Percentiles rank a stretch among this genome's conserved stretches.
Evolutionary conservation across 257 asterid genomes (phyloP).

Genomic region (Nicotiana otophora): DNA sequence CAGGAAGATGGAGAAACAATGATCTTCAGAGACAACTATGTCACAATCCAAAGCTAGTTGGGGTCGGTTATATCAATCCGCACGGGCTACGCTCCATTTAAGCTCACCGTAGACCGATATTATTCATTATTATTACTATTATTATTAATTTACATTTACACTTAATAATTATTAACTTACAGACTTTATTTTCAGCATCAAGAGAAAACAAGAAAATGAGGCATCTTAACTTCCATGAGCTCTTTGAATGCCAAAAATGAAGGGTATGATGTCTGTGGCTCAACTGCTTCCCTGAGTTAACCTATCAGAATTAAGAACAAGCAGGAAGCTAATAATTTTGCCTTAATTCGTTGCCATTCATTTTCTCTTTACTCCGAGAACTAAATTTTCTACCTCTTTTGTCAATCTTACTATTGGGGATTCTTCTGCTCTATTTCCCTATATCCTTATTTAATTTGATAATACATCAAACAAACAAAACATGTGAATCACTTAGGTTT

Average conservation of each 20-base stretch:
- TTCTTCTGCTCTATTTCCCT: neutral
- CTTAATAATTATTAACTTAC: too few relatives aligned
- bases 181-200: neutral
- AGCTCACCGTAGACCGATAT: too few relatives aligned
- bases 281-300: neutral
- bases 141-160: too few relatives aligned
- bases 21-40: neutral
- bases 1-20: neutral
- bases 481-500: neutral
- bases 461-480: neutral
- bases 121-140: too few relatives aligned
- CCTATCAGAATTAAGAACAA: neutral
- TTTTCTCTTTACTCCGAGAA: neutral
- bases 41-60: too few relatives aligned
- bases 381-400: neutral
- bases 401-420: neutral
- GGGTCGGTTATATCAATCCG: too few relatives aligned
- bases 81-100: too few relatives aligned
- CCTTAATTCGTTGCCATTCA: neutral
- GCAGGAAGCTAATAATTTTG: neutral
- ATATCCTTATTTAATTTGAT: neutral
- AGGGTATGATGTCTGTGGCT: neutral
- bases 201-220: neutral
- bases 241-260: neutral
- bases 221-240: neutral